These are phyloP conservation scores for Primulina eburnea DNA, from an alignment of 257 asterid genomes.

Conservation along the genomic window DNA sequence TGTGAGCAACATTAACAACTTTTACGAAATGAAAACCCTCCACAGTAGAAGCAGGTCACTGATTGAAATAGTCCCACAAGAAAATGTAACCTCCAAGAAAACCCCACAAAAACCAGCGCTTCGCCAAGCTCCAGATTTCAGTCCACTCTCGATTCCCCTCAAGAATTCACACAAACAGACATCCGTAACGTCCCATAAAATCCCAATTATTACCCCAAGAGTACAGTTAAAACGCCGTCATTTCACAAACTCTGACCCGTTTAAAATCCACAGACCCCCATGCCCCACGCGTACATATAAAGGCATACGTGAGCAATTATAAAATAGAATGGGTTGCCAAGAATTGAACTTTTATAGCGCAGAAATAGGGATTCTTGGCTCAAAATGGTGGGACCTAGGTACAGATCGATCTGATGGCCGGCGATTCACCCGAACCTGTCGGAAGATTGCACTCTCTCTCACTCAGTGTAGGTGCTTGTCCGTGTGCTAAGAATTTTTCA, in stretches of 20 bases:
- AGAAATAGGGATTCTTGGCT: slow-evolving; percentile 36
- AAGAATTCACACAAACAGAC: slow-evolving; percentile 5
- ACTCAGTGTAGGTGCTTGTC: slow-evolving; percentile 21
- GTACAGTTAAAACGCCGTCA: slow-evolving; percentile 37
- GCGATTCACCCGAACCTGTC: slow-evolving; percentile 57
- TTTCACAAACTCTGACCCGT: slow-evolving; percentile 45
- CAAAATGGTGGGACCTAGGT: slow-evolving; percentile 39
- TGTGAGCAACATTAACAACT: neutral
- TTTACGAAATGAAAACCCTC: neutral
- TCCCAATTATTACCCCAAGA: slow-evolving; percentile 23
- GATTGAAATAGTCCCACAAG: neutral
- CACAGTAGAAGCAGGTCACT: neutral
- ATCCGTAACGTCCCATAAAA: slow-evolving; percentile 22
- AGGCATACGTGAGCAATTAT: neutral
- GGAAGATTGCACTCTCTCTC: slow-evolving; percentile 40
- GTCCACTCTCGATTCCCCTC: slow-evolving; percentile 28
- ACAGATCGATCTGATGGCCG: slow-evolving; percentile 58
- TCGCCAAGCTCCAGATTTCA: slow-evolving; percentile 15
- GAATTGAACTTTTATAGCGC: slow-evolving; percentile 23
- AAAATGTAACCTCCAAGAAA: neutral
- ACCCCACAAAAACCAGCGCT: neutral
- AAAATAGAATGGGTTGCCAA: slow-evolving; percentile 14
- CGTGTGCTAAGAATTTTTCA: slow-evolving; percentile 30
- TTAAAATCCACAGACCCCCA: slow-evolving; percentile 42
- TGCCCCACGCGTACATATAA: slow-evolving; percentile 40